Evolutionary conservation across 805 yeast species (phyloP).

Genomic region (Blastobotrys robertii): DNA sequence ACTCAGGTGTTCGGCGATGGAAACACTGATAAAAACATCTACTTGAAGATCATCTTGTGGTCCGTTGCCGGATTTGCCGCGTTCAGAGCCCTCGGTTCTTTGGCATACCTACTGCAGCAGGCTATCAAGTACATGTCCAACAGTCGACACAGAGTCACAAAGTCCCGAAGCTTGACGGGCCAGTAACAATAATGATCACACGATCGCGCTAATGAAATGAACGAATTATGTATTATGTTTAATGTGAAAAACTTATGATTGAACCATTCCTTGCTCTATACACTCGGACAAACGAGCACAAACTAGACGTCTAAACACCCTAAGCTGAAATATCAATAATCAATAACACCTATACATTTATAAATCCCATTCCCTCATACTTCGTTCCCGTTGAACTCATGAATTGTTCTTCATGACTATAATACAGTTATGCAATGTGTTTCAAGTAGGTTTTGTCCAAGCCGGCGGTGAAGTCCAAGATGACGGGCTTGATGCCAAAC

Average conservation of each 20-base stretch:
- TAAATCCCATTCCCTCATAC: too few relatives aligned
- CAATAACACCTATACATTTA: too few relatives aligned
- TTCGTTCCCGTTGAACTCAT: too few relatives aligned
- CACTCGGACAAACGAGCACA: too few relatives aligned
- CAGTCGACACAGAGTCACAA: constrained; percentile 1
- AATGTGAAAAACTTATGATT: background rate
- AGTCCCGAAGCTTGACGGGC: constrained; percentile 1
- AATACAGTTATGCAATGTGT: constrained; percentile 9
- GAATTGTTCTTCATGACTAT: too few relatives aligned
- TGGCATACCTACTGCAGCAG: constrained; percentile 49
- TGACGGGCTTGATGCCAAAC: constrained; percentile 24
- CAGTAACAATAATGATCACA: background rate
- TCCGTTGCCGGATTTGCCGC: constrained; percentile 78
- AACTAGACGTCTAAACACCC: too few relatives aligned
- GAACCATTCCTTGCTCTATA: too few relatives aligned
- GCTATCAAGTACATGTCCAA: constrained; percentile 15
- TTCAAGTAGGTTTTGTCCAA: constrained; percentile 17
- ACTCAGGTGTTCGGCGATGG: constrained; percentile 70
- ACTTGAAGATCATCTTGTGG: constrained; percentile 82
- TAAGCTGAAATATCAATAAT: too few relatives aligned
- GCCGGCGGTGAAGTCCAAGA: constrained; percentile 26
- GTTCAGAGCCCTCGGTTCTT: constrained; percentile 76
- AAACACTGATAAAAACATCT: constrained; percentile 57
- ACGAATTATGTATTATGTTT: background rate
- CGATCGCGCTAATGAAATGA: background rate